Evolutionary conservation across 352 stramenopile species (phyloP).

Genomic region (Albugo candida): DNA sequence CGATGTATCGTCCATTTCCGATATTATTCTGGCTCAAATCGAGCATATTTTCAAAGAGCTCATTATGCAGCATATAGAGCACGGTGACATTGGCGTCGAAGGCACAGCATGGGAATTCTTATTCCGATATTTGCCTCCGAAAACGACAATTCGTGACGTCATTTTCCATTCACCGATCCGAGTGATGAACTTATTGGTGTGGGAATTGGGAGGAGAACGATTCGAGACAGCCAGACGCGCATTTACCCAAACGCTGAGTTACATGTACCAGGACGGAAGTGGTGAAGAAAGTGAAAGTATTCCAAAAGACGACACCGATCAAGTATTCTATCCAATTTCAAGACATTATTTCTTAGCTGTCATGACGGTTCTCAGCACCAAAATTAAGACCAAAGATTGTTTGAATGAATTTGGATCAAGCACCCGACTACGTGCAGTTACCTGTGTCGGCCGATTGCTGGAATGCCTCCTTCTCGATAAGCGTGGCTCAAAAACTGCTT

Average conservation of each 20-base stretch:
- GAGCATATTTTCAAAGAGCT: slow-evolving; percentile 39
- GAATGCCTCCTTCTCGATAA: background rate
- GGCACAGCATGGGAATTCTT: slow-evolving; percentile 52
- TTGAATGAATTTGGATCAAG: slow-evolving; percentile 10
- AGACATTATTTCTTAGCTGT: slow-evolving; percentile 61
- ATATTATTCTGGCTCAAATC: slow-evolving; percentile 12
- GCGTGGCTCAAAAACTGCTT: background rate
- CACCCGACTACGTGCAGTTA: slow-evolving; percentile 30
- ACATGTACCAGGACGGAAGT: slow-evolving; percentile 12
- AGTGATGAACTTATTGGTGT: slow-evolving; percentile 36
- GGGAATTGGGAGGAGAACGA: slow-evolving; percentile 38
- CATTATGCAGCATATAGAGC: slow-evolving; percentile 39
- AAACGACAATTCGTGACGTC: slow-evolving; percentile 33
- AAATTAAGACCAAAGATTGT: slow-evolving; percentile 22
- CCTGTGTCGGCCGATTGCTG: slow-evolving; percentile 53
- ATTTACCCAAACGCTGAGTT: slow-evolving; percentile 32
- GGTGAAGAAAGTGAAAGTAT: background rate
- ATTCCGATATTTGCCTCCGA: slow-evolving; percentile 39
- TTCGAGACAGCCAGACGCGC: slow-evolving; percentile 27
- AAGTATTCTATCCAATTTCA: slow-evolving; percentile 19
- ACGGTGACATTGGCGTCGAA: slow-evolving; percentile 23
- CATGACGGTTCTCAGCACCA: slow-evolving; percentile 62
- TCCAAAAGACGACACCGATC: no score
- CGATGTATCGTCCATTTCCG: background rate
- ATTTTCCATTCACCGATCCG: slow-evolving; percentile 28